Percentiles rank a stretch among this genome's conserved stretches.
Conservation (phyloP, 1,284 basidiomycete species). For the Tilletiaria anomala region DNA sequence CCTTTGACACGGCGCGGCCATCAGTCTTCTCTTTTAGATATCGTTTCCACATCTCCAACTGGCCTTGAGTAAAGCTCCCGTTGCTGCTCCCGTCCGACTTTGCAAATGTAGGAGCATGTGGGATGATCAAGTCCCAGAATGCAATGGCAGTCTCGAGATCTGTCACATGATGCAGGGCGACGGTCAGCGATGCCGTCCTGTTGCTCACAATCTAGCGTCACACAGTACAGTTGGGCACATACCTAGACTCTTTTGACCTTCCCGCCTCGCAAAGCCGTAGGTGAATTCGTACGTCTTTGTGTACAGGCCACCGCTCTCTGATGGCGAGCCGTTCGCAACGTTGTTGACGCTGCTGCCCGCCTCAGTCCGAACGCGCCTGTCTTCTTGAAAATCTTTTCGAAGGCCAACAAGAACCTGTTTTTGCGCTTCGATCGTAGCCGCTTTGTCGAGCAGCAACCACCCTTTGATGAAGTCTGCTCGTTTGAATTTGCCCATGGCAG, state of each 20-base stretch:
- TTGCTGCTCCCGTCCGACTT: constrained; percentile 20
- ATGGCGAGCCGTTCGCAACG: background rate
- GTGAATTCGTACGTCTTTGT: constrained; percentile 73
- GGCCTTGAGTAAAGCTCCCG: constrained; percentile 53
- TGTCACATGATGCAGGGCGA: too few species aligned
- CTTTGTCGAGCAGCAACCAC: constrained; percentile 30
- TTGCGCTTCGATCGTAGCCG: background rate
- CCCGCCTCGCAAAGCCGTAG: constrained; percentile 66
- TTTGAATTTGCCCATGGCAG: constrained; percentile 26
- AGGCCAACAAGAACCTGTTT: constrained; percentile 4
- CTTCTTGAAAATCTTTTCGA: background rate
- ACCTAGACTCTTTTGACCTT: constrained; percentile 50
- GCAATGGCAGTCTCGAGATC: constrained; percentile 59
- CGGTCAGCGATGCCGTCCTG: too few species aligned
- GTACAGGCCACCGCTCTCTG: constrained; percentile 44
- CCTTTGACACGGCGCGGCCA: constrained; percentile 72
- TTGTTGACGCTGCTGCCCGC: too few species aligned
- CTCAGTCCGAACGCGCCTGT: too few species aligned
- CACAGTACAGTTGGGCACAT: too few species aligned
- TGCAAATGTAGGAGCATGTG: constrained; percentile 56
- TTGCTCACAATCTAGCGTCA: too few species aligned
- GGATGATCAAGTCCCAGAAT: constrained; percentile 72
- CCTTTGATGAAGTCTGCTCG: constrained; percentile 24
- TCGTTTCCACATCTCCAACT: constrained; percentile 69
- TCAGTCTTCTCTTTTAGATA: constrained; percentile 55